phyloP scores from a whole-genome alignment of 768 basidiomycete genomes.

The Pleurotus giganteus region DNA sequence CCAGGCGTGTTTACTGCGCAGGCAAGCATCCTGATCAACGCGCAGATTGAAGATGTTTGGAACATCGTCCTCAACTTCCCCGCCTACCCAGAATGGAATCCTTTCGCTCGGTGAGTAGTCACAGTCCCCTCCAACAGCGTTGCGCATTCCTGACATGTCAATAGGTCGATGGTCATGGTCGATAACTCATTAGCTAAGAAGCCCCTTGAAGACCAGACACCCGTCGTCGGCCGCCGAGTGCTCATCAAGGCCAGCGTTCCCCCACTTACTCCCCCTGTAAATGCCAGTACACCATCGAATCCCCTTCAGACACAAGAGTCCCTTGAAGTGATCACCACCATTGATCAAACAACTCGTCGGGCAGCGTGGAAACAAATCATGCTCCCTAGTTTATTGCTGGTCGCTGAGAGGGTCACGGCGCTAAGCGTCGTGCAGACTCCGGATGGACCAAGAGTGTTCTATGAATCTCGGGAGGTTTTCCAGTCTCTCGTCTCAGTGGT shows the following conservation, averaged over 20 bases:
- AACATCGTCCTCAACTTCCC: conserved; percentile 46
- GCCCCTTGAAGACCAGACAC: conserved; percentile 22
- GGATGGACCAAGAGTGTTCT: conserved; percentile 23
- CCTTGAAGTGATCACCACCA: conserved; percentile 28
- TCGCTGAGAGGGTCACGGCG: conserved; percentile 27
- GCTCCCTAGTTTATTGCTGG: conserved; percentile 23
- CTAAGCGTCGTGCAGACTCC: conserved; percentile 19
- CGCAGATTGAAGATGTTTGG: conserved; percentile 51
- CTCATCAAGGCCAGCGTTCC: conserved; percentile 30
- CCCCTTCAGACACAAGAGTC: conserved; percentile 23
- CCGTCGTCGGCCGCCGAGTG: conserved; percentile 20
- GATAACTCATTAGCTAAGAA: conserved; percentile 17
- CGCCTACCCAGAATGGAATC: conserved; percentile 51
- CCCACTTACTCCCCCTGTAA: conserved; percentile 26
- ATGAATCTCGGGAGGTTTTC: conserved; percentile 29
- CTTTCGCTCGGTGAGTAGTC: conserved; percentile 24
- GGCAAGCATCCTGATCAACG: conserved; percentile 42
- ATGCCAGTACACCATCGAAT: conserved; percentile 23
- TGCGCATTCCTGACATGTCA: background rate
- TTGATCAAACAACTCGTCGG: conserved; percentile 21
- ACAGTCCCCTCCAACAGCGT: background rate
- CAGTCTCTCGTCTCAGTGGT: background rate
- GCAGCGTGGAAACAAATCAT: conserved; percentile 26
- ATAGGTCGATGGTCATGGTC: conserved; percentile 24
- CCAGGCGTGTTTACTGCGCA: conserved; percentile 34